phyloP scores from a whole-genome alignment of 2,329 filamentous ascomycete species.

The Colletotrichum neosansevieriae region DNA sequence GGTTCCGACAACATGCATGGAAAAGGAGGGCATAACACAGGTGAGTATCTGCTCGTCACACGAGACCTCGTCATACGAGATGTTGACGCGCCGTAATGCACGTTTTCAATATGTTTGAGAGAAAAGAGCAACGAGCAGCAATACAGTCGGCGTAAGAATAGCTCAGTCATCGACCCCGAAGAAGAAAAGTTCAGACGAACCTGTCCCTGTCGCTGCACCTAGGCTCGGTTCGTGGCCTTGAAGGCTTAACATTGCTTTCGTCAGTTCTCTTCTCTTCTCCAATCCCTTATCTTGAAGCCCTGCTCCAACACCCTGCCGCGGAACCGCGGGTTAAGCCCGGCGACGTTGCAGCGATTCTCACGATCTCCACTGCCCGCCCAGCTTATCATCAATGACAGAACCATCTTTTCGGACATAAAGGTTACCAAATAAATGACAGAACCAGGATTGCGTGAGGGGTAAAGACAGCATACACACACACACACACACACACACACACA shows the following conservation, averaged over 20 bases:
- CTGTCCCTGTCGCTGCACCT: constrained; percentile 24
- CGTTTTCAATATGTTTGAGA: not conserved
- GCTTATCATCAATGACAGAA: constrained; percentile 15
- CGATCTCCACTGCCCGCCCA: constrained; percentile 14
- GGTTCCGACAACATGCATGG: constrained; percentile 1
- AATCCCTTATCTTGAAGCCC: not conserved
- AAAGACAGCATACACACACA: not conserved
- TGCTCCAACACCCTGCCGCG: constrained; percentile 9
- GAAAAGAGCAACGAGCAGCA: constrained; percentile 1
- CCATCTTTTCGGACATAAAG: too few species aligned
- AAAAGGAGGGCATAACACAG: not conserved
- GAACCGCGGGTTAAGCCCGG: constrained; percentile 18
- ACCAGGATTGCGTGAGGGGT: constrained; percentile 25
- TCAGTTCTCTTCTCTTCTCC: not conserved
- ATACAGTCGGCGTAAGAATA: not conserved
- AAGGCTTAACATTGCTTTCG: not conserved
- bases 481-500: not conserved
- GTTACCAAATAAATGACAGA: too few species aligned
- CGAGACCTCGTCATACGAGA: not conserved
- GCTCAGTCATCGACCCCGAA: not conserved
- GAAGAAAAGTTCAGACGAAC: constrained; percentile 32
- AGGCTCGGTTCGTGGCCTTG: constrained; percentile 23
- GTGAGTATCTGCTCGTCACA: not conserved
- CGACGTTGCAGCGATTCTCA: constrained; percentile 16
- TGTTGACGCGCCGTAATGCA: not conserved